Evolutionary conservation across 192 early-diverging fungal species (phyloP), one percentile per base, ranked within the genome.

Genomic region (Gamsiella multidivaricata): DNA sequence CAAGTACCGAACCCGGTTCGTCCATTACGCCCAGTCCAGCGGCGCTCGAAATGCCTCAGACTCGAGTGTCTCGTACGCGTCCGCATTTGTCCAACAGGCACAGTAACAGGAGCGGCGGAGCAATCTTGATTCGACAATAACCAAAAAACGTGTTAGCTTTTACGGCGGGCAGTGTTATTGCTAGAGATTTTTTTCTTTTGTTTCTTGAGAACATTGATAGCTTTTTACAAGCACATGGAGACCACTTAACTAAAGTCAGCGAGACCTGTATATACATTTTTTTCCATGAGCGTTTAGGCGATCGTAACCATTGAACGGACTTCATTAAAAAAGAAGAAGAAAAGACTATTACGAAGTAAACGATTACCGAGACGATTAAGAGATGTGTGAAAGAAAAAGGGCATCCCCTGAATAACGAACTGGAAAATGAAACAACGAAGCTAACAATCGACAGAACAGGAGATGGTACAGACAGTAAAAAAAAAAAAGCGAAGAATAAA

Each of bases 21-120:
- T 94, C 28, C 88, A 92, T 37, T 98, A 98, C 79, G 88, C 91
- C 20, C 96, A 98, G 72, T 92, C 90, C 10, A 93, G 89, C 64
- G 79, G 84, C 14, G 81, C 67, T 0, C 18, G 63, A 0, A 56
- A 58, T 8, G 39, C 54, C 1, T 26, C 66, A 22, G 66, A 76
- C n/a, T 76, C 72, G 12, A 76, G 72, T n/a, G 72, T 76, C 34
- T 69, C 66, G 0, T 69, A 78, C 39, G 74, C 74, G 9, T 78
- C 74, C 0, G 74, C 74, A 0, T 76, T 76, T 76, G 45, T 76
- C 28, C 72, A 76, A 20, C 59, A 31, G 7, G 25, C 29, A 33
- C 23, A 52, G 12, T 12, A 34, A 39, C 17, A 20, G 23, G 42
- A 34, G 2, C 26, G 12, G 17, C 3, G 6, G 28, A 0, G 5